Percentiles rank a stretch among this genome's conserved stretches.
phyloP scores from a whole-genome alignment of 169 alveolate species.

The Besnoitia besnoiti region DNA sequence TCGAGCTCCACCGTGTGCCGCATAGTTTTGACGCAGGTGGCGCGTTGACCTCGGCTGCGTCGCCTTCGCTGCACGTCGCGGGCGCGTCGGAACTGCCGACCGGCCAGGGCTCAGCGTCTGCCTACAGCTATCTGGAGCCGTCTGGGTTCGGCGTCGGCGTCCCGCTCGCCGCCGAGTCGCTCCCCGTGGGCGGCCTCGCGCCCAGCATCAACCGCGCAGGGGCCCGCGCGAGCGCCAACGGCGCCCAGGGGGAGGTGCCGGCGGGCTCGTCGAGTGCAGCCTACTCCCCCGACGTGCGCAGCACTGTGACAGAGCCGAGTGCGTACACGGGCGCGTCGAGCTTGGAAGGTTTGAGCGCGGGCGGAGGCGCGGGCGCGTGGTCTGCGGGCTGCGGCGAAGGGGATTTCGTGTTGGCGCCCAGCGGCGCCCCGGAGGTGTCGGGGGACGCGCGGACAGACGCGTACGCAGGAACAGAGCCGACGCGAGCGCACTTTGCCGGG shows the following conservation, averaged over 20 bases:
- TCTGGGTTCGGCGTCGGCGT: no score
- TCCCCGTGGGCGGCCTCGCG: no score
- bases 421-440: no score
- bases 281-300: not conserved
- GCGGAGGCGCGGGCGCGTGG: not conserved
- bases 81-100: no score
- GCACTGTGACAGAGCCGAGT: slow-evolving; percentile 17
- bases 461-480: not conserved
- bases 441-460: not conserved
- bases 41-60: not conserved
- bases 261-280: not conserved
- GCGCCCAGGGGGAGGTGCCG: no score
- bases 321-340: slow-evolving; percentile 1
- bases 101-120: no score
- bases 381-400: not conserved
- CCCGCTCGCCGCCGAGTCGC: no score
- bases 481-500: not conserved
- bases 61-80: no score
- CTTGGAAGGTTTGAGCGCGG: not conserved
- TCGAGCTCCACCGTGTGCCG: not conserved
- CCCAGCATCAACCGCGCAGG: no score
- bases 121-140: no score
- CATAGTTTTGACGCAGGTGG: not conserved
- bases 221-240: no score
- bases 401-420: not conserved